Evolutionary conservation across 768 basidiomycete species (phyloP).

Genomic region (Obba rivulosa): DNA sequence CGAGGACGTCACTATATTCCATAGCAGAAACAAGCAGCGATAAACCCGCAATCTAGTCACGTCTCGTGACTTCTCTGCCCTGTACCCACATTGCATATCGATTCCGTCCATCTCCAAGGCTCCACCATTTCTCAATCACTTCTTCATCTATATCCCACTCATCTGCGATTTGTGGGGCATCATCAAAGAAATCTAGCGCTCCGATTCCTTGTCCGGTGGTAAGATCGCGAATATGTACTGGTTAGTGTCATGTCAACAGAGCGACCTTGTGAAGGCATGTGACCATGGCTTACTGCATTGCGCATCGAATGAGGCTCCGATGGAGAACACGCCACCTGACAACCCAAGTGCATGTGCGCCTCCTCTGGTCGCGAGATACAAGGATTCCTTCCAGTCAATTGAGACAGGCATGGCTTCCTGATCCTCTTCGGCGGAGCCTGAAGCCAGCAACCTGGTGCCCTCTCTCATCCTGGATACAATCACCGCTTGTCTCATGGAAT

Average conservation of each 20-base stretch:
- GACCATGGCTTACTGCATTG: constrained; percentile 57
- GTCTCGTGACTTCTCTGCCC: constrained; percentile 36
- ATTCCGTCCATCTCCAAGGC: constrained; percentile 68
- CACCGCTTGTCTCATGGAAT: constrained; percentile 76
- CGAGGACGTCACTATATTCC: too few relatives aligned
- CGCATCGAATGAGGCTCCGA: constrained; percentile 69
- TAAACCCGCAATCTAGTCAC: too few relatives aligned
- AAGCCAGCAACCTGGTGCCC: constrained; percentile 33
- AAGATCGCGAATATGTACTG: constrained; percentile 10
- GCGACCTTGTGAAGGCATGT: neutral
- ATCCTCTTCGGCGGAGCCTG: neutral
- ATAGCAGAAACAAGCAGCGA: too few relatives aligned
- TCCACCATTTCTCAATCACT: constrained; percentile 88
- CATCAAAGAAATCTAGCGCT: constrained; percentile 65
- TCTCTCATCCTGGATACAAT: constrained; percentile 65
- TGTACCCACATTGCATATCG: constrained; percentile 72
- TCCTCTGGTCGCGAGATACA: constrained; percentile 79
- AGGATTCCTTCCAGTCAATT: constrained; percentile 75
- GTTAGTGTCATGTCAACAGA: neutral
- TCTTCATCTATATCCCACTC: constrained; percentile 34
- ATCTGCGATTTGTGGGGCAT: constrained; percentile 5
- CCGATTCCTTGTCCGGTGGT: constrained; percentile 42
- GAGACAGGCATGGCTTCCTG: constrained; percentile 29
- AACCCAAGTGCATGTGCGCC: constrained; percentile 69
- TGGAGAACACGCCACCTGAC: constrained; percentile 45